A percentile compares a stretch with the other conserved stretches of the same genome.
These are phyloP conservation scores for Tricholoma sp. DNA, from an alignment of 768 basidiomycete genomes.

Conservation along the genomic window DNA sequence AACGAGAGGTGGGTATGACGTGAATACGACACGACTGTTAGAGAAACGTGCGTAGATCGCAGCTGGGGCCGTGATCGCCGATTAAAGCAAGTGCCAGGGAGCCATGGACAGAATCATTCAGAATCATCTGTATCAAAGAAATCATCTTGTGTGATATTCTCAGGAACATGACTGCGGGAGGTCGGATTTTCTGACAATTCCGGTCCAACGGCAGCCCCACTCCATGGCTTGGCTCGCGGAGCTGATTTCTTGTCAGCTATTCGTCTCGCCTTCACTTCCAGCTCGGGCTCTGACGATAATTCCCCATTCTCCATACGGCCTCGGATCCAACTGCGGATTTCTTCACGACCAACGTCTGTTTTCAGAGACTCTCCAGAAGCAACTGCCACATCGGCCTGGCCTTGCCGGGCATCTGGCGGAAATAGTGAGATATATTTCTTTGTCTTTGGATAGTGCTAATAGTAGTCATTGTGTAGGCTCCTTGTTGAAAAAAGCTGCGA, in stretches of 20 bases:
- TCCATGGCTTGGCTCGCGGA: conserved; percentile 2
- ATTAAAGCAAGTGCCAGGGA: neutral
- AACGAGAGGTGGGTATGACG: no score
- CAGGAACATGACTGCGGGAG: neutral
- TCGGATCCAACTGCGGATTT: conserved; percentile 55
- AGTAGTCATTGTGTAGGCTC: neutral
- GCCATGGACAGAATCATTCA: conserved; percentile 1
- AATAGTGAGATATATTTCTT: conserved; percentile 91
- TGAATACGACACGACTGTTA: no score
- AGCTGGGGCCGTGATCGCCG: no score
- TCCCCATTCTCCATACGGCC: conserved; percentile 57
- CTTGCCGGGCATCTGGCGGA: conserved; percentile 58
- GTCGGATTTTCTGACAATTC: conserved; percentile 1
- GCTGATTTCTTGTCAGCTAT: conserved; percentile 2
- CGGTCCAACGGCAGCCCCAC: neutral
- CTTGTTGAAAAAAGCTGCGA: neutral
- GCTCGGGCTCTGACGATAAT: conserved; percentile 57
- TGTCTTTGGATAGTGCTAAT: conserved; percentile 76
- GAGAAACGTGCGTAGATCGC: no score
- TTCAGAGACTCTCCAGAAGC: conserved; percentile 19
- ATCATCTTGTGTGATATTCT: conserved; percentile 25
- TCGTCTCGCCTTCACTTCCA: conserved; percentile 22
- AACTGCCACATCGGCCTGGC: conserved; percentile 16
- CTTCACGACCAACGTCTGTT: conserved; percentile 46
- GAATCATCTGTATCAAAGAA: conserved; percentile 38